Percentiles rank a stretch among this genome's conserved stretches.
These are phyloP conservation scores for Aspergillus carlsbadensis DNA, from an alignment of 495 filamentous ascomycete species.

Conservation along the genomic window DNA sequence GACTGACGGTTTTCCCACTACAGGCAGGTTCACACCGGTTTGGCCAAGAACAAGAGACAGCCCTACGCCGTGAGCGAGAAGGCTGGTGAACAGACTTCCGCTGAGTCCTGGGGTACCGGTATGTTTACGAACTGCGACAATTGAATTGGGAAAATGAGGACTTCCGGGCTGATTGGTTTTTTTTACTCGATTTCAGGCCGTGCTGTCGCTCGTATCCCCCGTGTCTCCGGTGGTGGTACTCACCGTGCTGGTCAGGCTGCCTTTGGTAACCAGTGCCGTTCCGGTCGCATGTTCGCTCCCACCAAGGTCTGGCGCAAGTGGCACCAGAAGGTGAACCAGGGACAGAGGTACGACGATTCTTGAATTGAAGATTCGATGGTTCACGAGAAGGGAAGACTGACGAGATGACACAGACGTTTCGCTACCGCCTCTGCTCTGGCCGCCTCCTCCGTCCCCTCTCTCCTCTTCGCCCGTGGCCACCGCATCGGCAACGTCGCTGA, in stretches of 20 bases:
- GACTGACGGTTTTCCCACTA: slow-evolving; percentile 40
- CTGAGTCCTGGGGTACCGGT: slow-evolving; percentile 99
- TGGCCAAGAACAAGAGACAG: slow-evolving; percentile 99
- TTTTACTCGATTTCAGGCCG: slow-evolving; percentile 63
- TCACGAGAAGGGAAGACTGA: background rate
- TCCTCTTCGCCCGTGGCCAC: slow-evolving; percentile 96
- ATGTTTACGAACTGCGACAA: slow-evolving; percentile 47
- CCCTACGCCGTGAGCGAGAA: slow-evolving; percentile 99
- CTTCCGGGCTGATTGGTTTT: slow-evolving; percentile 23
- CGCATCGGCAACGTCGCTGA: slow-evolving; percentile 87
- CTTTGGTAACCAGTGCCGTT: slow-evolving; percentile 99
- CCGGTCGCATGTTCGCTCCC: slow-evolving; percentile 99
- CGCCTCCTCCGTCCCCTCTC: slow-evolving; percentile 89
- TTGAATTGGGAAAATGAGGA: slow-evolving; percentile 4
- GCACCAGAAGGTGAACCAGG: slow-evolving; percentile 99
- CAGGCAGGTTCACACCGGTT: slow-evolving; percentile 89
- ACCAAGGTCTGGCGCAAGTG: slow-evolving; percentile 99
- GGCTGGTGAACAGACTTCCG: slow-evolving; percentile 98
- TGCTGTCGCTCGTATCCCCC: slow-evolving; percentile 99
- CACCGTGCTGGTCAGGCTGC: slow-evolving; percentile 99
- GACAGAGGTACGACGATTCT: slow-evolving; percentile 71
- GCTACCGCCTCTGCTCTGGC: slow-evolving; percentile 95
- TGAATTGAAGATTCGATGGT: no score
- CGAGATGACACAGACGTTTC: slow-evolving; percentile 66
- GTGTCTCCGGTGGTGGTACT: slow-evolving; percentile 99